phyloP scores from a whole-genome alignment of 768 basidiomycete genomes.

The Pulveroboletus ravenelii region DNA sequence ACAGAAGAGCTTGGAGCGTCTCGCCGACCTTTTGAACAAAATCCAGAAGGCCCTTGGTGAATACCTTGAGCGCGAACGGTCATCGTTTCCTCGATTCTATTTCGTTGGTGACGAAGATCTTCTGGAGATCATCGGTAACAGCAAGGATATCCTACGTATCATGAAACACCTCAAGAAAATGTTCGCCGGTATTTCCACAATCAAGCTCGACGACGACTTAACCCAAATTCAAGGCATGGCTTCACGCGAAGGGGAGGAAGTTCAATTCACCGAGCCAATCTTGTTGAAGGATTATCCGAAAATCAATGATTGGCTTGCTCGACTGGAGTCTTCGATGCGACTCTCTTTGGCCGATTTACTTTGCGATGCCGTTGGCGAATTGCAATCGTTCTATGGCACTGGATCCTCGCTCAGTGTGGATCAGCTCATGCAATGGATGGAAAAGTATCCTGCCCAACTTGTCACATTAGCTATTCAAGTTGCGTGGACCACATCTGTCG shows the following conservation, averaged over 20 bases:
- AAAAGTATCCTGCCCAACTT: conserved; percentile 91
- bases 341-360: conserved; percentile 81
- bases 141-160: conserved; percentile 95
- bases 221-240: conserved; percentile 91
- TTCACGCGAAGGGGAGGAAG: conserved; percentile 93
- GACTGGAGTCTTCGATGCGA: conserved; percentile 90
- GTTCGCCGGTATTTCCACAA: conserved; percentile 95
- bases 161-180: conserved; percentile 99
- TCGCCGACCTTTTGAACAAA: conserved; percentile 94
- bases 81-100: conserved; percentile 98
- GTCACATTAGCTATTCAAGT: conserved; percentile 95
- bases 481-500: conserved; percentile 87
- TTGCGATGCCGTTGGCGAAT: conserved; percentile 71
- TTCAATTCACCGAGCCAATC: conserved; percentile 78
- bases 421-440: conserved; percentile 84
- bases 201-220: conserved; percentile 81
- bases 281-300: conserved; percentile 89
- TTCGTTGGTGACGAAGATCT: conserved; percentile 99
- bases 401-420: conserved; percentile 55
- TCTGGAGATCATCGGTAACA: conserved; percentile 98
- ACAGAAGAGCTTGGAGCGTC: conserved; percentile 95
- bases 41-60: conserved; percentile 99
- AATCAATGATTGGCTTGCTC: conserved; percentile 98
- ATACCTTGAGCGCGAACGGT: conserved; percentile 95
- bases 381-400: conserved; percentile 75